These are phyloP conservation scores for Phylloporus rhodoxanthus DNA, from an alignment of 768 basidiomycete genomes.

Conservation along the genomic window DNA sequence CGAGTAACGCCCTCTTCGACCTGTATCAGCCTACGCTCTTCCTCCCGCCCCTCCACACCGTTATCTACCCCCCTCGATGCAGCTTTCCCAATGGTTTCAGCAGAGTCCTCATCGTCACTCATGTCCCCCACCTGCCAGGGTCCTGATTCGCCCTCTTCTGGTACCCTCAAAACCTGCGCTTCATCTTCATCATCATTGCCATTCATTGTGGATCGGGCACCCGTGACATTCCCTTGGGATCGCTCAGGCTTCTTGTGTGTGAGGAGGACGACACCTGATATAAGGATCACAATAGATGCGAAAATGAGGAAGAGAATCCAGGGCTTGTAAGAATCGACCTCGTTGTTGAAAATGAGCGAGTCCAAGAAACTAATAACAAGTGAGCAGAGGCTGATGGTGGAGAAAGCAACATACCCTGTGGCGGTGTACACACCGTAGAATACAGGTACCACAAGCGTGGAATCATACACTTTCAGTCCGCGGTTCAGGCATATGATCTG, in stretches of 20 bases:
- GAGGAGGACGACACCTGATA: conserved; percentile 87
- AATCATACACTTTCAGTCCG: conserved; percentile 85
- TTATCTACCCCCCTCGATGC: conserved; percentile 11
- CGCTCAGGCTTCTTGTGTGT: conserved; percentile 86
- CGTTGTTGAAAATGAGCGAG: conserved; percentile 75
- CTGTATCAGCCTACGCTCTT: conserved; percentile 40
- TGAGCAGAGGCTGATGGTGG: conserved; percentile 3
- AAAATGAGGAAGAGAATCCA: conserved; percentile 90
- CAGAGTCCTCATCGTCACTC: conserved; percentile 58
- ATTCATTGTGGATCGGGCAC: conserved; percentile 23
- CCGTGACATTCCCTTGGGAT: conserved; percentile 24
- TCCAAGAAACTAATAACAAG: conserved; percentile 45
- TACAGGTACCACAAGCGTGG: conserved; percentile 86
- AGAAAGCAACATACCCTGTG: conserved; percentile 50
- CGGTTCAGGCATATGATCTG: conserved; percentile 92
- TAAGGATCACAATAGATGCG: conserved; percentile 77
- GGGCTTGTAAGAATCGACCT: conserved; percentile 76
- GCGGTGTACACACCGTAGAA: conserved; percentile 93
- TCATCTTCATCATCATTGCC: conserved; percentile 29
- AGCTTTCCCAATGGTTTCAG: conserved; percentile 35
- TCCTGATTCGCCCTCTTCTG: conserved; percentile 35
- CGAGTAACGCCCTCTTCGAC: conserved; percentile 32
- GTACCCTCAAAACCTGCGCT: conserved; percentile 30
- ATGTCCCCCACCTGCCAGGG: conserved; percentile 72
- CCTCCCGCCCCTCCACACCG: conserved; percentile 30